Evolutionary conservation across 768 basidiomycete species (phyloP).

Genomic region (Boletellus ananas): DNA sequence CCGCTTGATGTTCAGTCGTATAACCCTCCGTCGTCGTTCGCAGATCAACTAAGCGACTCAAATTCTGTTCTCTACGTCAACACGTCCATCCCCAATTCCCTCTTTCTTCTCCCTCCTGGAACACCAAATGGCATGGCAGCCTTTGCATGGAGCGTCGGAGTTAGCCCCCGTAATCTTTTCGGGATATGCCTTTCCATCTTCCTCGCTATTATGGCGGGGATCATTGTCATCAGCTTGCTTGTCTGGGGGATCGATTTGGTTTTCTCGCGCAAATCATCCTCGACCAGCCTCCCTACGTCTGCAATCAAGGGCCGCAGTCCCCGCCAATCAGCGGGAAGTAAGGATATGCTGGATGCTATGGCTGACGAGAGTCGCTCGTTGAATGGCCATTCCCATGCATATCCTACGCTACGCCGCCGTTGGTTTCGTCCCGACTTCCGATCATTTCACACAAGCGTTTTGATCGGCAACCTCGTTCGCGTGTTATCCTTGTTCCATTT

Average conservation of each 20-base stretch:
- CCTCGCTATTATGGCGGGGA: conserved; percentile 69
- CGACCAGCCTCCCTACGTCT: conserved; percentile 16
- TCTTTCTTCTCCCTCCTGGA: conserved; percentile 67
- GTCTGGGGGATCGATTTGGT: conserved; percentile 71
- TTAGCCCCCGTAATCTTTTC: conserved; percentile 80
- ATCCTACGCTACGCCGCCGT: conserved; percentile 28
- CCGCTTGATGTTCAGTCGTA: conserved; percentile 56
- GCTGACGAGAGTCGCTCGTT: conserved; percentile 31
- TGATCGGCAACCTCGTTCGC: conserved; percentile 90
- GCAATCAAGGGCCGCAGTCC: conserved; percentile 34
- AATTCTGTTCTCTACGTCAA: conserved; percentile 79
- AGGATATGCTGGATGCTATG: conserved; percentile 45
- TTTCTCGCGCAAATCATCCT: conserved; percentile 27
- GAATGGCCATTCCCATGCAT: conserved; percentile 20
- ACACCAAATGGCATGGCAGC: conserved; percentile 66
- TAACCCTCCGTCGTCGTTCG: conserved; percentile 66
- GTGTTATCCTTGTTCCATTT: conserved; percentile 91
- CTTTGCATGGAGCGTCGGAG: conserved; percentile 80
- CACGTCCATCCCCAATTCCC: conserved; percentile 57
- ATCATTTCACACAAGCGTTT: conserved; percentile 75
- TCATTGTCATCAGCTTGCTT: conserved; percentile 63
- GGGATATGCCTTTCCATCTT: conserved; percentile 80
- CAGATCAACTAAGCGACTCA: conserved; percentile 66
- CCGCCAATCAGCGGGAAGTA: conserved; percentile 43
- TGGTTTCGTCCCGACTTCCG: conserved; percentile 53